Evolutionary conservation across 176 grass and related monocot genomes (phyloP).

Genomic region (Eragrostis nindensis): DNA sequence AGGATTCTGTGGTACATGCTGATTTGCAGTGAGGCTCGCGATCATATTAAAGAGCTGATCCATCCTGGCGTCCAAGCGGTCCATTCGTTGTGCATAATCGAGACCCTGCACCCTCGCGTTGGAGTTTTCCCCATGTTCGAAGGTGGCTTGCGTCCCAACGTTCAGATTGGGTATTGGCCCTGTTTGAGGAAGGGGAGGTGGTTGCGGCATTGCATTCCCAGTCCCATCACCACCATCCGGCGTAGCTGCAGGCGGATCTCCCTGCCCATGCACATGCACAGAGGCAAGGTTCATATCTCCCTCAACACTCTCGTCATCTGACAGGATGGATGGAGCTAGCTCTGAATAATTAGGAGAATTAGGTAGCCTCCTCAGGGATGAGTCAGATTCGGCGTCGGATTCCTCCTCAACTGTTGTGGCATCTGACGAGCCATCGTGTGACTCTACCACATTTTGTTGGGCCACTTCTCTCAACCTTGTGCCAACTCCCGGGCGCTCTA

Average conservation of each 20-base stretch:
- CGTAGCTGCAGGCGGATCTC: not conserved
- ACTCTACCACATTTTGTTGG: not conserved
- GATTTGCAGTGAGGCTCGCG: not conserved
- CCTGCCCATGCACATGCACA: not conserved
- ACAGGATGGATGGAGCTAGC: not conserved
- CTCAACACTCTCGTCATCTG: not conserved
- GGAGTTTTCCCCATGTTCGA: not conserved
- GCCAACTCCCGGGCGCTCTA: not conserved
- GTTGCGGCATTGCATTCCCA: not conserved
- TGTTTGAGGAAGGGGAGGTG: not conserved
- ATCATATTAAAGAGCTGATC: not conserved
- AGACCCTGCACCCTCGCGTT: not conserved
- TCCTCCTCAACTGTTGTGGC: not conserved
- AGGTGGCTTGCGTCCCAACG: rapidly evolving
- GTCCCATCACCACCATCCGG: too few relatives aligned
- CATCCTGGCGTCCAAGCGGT: not conserved
- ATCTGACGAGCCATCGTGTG: not conserved
- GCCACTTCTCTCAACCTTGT: not conserved
- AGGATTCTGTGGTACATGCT: too few relatives aligned
- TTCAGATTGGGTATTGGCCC: not conserved
- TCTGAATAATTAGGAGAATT: not conserved
- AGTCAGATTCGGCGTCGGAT: not conserved
- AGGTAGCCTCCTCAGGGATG: not conserved
- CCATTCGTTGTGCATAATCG: not conserved
- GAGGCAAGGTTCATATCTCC: not conserved